Evolutionary conservation across 371 early-diverging fungal genomes (phyloP).

Genomic region (Nosema muscidifuracis): DNA sequence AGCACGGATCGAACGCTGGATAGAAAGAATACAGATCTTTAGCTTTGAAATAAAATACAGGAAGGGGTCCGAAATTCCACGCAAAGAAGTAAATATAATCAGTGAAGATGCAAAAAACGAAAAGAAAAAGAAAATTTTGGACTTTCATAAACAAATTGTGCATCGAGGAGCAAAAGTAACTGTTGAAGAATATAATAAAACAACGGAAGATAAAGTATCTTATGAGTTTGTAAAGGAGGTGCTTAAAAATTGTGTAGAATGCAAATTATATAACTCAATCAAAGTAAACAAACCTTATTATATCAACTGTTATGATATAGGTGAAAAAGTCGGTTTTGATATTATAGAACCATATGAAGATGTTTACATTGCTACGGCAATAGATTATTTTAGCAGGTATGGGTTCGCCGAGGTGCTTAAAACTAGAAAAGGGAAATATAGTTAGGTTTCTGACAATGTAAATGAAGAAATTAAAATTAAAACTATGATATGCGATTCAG

Average conservation of each 20-base stretch:
- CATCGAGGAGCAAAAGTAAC: background rate
- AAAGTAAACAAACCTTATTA: background rate
- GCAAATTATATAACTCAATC: background rate
- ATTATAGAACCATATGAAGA: background rate
- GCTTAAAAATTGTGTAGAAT: background rate
- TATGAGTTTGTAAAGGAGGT: background rate
- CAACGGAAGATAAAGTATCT: background rate
- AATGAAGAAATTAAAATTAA: background rate
- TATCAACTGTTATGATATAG: background rate
- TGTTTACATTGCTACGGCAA: background rate
- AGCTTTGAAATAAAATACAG: slow-evolving; percentile 36
- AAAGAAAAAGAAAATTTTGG: background rate
- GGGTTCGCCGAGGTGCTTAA: background rate
- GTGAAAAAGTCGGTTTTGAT: background rate
- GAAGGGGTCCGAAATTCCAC: background rate
- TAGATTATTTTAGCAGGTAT: slow-evolving; percentile 1
- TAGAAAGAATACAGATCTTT: slow-evolving; percentile 20
- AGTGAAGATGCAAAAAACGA: background rate
- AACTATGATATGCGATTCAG: background rate
- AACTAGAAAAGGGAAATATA: background rate
- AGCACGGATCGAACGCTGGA: slow-evolving; percentile 32
- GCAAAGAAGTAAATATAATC: background rate
- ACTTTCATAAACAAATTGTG: background rate
- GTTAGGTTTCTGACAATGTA: background rate
- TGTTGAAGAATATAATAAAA: background rate